These are phyloP conservation scores for Kazachstania sp. DNA, from an alignment of 1,139 yeast genomes.

Conservation along the genomic window DNA sequence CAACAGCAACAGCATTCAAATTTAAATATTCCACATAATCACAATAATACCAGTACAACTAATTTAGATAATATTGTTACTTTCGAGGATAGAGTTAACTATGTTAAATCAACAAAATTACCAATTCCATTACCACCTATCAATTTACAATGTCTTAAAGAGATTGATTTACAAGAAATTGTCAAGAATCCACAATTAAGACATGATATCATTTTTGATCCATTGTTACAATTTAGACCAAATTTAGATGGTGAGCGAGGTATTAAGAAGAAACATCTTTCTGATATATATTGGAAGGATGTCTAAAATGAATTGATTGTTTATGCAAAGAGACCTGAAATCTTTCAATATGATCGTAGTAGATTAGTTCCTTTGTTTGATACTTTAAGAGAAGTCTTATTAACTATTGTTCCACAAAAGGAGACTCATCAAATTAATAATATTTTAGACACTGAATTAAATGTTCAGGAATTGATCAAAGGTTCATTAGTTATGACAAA, in stretches of 20 bases:
- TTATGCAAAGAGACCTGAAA: conserved; percentile 24
- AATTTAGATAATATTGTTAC: conserved; percentile 7
- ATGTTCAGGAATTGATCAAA: conserved; percentile 66
- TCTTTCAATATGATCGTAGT: conserved; percentile 36
- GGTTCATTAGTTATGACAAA: conserved; percentile 31
- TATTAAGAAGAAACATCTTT: conserved; percentile 59
- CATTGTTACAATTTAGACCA: conserved; percentile 86
- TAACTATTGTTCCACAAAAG: conserved; percentile 68
- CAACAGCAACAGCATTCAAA: not conserved
- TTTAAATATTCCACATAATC: not conserved
- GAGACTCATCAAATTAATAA: conserved; percentile 65
- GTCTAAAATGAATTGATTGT: conserved; percentile 49
- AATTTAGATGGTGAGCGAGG: conserved; percentile 89
- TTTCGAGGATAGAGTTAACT: conserved; percentile 24
- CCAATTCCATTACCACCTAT: conserved; percentile 59
- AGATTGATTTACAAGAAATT: conserved; percentile 82
- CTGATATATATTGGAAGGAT: conserved; percentile 79
- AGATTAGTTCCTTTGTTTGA: conserved; percentile 60
- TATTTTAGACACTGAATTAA: conserved; percentile 67
- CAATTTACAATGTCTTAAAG: conserved; percentile 71
- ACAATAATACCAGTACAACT: conserved; percentile 1
- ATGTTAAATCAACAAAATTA: conserved; percentile 16
- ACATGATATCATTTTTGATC: conserved; percentile 88
- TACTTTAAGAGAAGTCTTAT: conserved; percentile 67
- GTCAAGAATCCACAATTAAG: conserved; percentile 86